phyloP scores from a whole-genome alignment of 2,329 filamentous ascomycete genomes.

The Lachnellula arida region DNA sequence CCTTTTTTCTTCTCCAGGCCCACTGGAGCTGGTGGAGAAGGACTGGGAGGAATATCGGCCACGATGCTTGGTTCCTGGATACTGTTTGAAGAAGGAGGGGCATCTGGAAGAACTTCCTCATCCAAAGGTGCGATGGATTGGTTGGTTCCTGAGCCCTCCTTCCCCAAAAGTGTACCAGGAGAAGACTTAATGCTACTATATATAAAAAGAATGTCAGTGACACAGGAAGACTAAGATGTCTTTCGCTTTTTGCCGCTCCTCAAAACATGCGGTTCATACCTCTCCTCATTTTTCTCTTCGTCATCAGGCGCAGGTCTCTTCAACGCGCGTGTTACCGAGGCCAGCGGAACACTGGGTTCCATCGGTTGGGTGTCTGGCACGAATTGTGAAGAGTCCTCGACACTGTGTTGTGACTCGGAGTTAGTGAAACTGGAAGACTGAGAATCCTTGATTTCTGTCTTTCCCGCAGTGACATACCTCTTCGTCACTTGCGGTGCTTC shows the following conservation, averaged over 20 bases:
- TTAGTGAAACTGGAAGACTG: background rate
- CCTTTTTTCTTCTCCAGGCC: background rate
- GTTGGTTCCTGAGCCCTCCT: too few relatives aligned
- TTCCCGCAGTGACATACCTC: background rate
- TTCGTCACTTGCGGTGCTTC: background rate
- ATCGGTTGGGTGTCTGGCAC: background rate
- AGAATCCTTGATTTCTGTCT: background rate
- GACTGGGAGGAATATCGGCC: slow-evolving; percentile 4
- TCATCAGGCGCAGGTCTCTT: too few relatives aligned
- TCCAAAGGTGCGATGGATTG: background rate
- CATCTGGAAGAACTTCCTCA: background rate
- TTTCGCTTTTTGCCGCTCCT: too few relatives aligned
- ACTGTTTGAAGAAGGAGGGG: slow-evolving; percentile 1
- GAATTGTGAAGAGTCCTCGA: background rate
- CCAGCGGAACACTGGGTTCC: too few relatives aligned
- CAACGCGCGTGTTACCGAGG: too few relatives aligned
- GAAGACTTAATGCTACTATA: too few relatives aligned
- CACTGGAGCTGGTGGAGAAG: background rate
- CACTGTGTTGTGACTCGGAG: background rate
- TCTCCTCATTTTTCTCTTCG: too few relatives aligned
- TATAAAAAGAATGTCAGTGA: too few relatives aligned
- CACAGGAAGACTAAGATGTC: too few relatives aligned
- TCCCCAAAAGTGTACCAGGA: too few relatives aligned
- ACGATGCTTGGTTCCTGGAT: slow-evolving; percentile 8
- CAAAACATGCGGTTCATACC: too few relatives aligned